These are phyloP conservation scores for Jacaranda copaia DNA, from an alignment of 257 asterid genomes.

Conservation along the genomic window DNA sequence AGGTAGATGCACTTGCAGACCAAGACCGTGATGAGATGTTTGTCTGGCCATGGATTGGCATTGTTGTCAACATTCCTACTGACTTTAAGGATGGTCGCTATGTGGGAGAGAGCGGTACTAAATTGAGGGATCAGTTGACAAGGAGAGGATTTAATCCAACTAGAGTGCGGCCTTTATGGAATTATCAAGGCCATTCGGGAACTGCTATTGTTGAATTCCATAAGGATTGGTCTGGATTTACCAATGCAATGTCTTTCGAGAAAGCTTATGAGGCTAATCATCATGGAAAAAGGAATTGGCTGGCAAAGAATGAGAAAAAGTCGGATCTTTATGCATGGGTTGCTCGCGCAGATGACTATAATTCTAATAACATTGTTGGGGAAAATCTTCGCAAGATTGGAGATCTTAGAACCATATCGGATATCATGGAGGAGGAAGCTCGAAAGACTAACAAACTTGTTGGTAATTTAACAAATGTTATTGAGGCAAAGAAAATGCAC, in stretches of 20 bases:
- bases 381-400: constrained; percentile 80
- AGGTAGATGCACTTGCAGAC: not conserved
- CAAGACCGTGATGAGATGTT: constrained; percentile 56
- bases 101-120: constrained; percentile 72
- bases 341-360: constrained; percentile 83
- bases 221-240: constrained; percentile 71
- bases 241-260: constrained; percentile 45
- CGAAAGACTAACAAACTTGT: constrained; percentile 73
- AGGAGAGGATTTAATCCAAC: constrained; percentile 67
- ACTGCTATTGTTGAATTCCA: constrained; percentile 73
- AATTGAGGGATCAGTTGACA: constrained; percentile 60
- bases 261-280: constrained; percentile 51
- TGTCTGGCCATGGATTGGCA: constrained; percentile 88
- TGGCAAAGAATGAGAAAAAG: constrained; percentile 42
- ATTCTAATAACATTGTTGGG: constrained; percentile 58
- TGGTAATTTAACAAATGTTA: constrained; percentile 63
- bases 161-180: constrained; percentile 79
- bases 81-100: constrained; percentile 60
- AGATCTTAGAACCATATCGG: constrained; percentile 65
- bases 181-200: constrained; percentile 76
- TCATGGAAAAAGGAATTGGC: constrained; percentile 74
- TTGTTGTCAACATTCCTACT: constrained; percentile 62
- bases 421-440: constrained; percentile 77
- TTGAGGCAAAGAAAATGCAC: constrained; percentile 76
- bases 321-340: constrained; percentile 75